phyloP scores from a whole-genome alignment of 2,329 filamentous ascomycete genomes.

The Didymella segeticola region DNA sequence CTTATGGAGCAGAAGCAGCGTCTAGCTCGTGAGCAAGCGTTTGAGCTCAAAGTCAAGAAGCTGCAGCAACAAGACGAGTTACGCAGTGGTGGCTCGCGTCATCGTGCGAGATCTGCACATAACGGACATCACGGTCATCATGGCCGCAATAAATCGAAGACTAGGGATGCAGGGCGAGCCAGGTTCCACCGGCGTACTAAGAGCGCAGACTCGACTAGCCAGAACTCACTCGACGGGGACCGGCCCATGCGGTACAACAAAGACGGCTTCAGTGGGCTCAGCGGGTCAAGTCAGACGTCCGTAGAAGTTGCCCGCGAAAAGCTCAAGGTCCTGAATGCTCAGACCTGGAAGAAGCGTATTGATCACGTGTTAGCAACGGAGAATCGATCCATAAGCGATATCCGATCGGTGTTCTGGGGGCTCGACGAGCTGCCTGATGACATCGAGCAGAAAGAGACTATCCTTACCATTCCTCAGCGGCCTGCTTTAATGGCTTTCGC shows the following conservation, averaged over 20 bases:
- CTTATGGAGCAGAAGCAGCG: conserved; percentile 89
- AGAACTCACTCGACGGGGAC: conserved; percentile 33
- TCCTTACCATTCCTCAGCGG: conserved; percentile 83
- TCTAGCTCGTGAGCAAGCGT: conserved; percentile 87
- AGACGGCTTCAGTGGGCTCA: conserved; percentile 75
- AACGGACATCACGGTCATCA: conserved; percentile 40
- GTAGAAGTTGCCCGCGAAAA: conserved; percentile 77
- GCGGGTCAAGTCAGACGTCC: conserved; percentile 73
- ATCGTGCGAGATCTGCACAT: conserved; percentile 60
- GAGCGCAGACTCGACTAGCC: conserved; percentile 43
- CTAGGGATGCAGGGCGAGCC: conserved; percentile 33
- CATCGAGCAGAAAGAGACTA: conserved; percentile 79
- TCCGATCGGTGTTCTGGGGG: conserved; percentile 82
- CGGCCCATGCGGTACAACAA: conserved; percentile 73
- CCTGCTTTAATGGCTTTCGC: conserved; percentile 82
- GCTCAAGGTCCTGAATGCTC: conserved; percentile 80
- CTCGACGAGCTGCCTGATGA: conserved; percentile 82
- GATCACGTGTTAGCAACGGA: conserved; percentile 75
- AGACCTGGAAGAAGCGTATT: conserved; percentile 92
- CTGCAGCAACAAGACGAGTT: conserved; percentile 69
- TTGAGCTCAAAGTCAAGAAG: conserved; percentile 84
- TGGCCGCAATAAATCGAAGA: conserved; percentile 49
- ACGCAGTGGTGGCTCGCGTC: conserved; percentile 54
- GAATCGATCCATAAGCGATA: conserved; percentile 76
- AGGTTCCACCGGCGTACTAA: conserved; percentile 50